Percentiles rank a stretch among this genome's conserved stretches.
Evolutionary conservation across 306 rosid species (phyloP).

Genomic region (Boehmeria nivea): DNA sequence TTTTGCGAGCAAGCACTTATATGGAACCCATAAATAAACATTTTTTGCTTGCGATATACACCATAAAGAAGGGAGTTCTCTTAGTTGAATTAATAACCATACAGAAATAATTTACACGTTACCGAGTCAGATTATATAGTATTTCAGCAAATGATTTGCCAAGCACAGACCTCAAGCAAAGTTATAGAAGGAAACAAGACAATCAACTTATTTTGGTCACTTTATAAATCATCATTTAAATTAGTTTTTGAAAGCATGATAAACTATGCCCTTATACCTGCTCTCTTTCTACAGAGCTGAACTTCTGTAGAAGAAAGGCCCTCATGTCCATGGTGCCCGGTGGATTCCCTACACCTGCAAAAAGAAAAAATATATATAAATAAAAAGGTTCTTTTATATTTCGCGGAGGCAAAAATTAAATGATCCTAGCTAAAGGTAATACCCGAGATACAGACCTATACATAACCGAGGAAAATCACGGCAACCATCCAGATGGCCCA

Average conservation of each 20-base stretch:
- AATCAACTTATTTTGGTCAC: neutral
- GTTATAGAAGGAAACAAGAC: neutral
- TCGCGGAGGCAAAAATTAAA: too few relatives aligned
- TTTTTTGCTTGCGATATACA: too few relatives aligned
- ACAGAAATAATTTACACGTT: too few relatives aligned
- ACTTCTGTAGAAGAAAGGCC: conserved; percentile 79
- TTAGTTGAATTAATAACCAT: too few relatives aligned
- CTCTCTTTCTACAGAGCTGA: conserved; percentile 61
- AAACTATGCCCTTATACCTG: too few relatives aligned
- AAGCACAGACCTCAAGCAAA: neutral
- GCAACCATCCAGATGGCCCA: conserved; percentile 75
- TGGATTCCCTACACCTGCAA: conserved; percentile 82
- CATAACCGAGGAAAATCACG: conserved; percentile 81
- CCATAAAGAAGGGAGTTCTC: too few relatives aligned
- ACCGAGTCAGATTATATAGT: neutral
- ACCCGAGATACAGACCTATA: conserved; percentile 50
- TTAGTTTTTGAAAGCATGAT: too few relatives aligned
- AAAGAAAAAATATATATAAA: neutral
- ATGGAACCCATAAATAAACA: too few relatives aligned
- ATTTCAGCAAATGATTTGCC: neutral
- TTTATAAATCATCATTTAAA: too few relatives aligned
- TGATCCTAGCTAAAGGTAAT: too few relatives aligned
- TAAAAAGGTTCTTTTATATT: too few relatives aligned
- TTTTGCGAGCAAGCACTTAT: too few relatives aligned
- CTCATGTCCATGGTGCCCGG: conserved; percentile 81